Evolutionary conservation across 2,329 filamentous ascomycete genomes (phyloP).

Genomic region (Fusarium odoratissimum): DNA sequence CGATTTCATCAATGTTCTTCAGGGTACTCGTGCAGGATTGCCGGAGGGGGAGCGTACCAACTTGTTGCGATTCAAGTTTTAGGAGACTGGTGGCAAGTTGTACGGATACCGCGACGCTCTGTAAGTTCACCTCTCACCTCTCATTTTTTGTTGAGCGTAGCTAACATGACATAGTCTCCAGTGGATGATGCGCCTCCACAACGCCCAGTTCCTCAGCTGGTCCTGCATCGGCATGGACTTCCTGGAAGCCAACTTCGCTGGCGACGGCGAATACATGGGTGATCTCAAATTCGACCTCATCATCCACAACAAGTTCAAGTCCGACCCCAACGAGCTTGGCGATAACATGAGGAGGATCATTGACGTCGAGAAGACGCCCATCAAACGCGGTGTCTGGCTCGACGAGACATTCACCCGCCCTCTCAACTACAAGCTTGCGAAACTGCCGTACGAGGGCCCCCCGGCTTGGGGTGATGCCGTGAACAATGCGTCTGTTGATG

Average conservation of each 20-base stretch:
- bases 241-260: not conserved
- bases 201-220: constrained; percentile 1
- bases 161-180: constrained; percentile 7
- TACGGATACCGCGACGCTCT: constrained; percentile 11
- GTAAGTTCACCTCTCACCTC: not conserved
- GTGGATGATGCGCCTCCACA: constrained; percentile 29
- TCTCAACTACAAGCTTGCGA: not conserved
- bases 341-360: not conserved
- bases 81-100: not conserved
- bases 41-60: not conserved
- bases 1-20: constrained; percentile 16
- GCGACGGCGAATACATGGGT: not conserved
- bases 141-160: fast-evolving
- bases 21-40: not conserved
- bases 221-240: not conserved
- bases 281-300: not conserved
- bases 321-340: not conserved
- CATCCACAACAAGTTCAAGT: not conserved
- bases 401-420: not conserved
- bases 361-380: not conserved
- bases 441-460: constrained; percentile 14
- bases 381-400: constrained; percentile 1
- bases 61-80: constrained; percentile 15
- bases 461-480: not conserved
- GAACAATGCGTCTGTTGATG: not conserved